phyloP scores from a whole-genome alignment of 2,329 filamentous ascomycete species.

The Phaeophleospora eucalypticola region DNA sequence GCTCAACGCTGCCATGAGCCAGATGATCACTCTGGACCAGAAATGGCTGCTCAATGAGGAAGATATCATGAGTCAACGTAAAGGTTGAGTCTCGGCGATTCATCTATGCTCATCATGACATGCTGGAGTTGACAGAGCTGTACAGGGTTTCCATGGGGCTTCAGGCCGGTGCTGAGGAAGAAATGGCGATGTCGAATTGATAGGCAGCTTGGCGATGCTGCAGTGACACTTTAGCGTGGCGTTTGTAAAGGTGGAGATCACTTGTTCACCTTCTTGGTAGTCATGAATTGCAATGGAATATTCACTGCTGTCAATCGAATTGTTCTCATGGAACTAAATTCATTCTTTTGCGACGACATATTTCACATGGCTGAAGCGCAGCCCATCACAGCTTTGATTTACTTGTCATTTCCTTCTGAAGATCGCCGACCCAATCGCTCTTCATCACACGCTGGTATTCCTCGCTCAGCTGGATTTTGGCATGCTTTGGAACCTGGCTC shows the following conservation, averaged over 20 bases:
- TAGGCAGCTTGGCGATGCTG: background rate
- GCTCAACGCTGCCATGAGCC: slow-evolving; percentile 81
- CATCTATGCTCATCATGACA: background rate
- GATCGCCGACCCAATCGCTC: slow-evolving; percentile 25
- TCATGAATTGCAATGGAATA: no score
- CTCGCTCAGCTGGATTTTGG: slow-evolving; percentile 29
- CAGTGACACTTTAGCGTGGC: slow-evolving; percentile 2
- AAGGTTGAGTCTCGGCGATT: slow-evolving; percentile 14
- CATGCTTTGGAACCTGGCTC: slow-evolving; percentile 23
- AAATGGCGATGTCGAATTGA: slow-evolving; percentile 8
- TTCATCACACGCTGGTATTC: slow-evolving; percentile 24
- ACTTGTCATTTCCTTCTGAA: no score
- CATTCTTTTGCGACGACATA: no score
- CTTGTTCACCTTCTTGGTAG: background rate
- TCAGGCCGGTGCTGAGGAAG: slow-evolving; percentile 12
- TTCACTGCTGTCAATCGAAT: no score
- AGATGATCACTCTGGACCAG: slow-evolving; percentile 55
- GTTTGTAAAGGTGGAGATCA: background rate
- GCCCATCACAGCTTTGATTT: no score
- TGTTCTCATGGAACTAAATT: no score
- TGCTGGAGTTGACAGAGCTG: slow-evolving; percentile 9
- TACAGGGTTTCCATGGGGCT: slow-evolving; percentile 13
- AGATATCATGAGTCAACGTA: slow-evolving; percentile 14
- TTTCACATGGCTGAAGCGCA: no score
- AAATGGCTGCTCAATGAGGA: slow-evolving; percentile 30